Base-by-base conservation (phyloP, 768 basidiomycete species). In the Fistulinella prunicolor region DNA sequence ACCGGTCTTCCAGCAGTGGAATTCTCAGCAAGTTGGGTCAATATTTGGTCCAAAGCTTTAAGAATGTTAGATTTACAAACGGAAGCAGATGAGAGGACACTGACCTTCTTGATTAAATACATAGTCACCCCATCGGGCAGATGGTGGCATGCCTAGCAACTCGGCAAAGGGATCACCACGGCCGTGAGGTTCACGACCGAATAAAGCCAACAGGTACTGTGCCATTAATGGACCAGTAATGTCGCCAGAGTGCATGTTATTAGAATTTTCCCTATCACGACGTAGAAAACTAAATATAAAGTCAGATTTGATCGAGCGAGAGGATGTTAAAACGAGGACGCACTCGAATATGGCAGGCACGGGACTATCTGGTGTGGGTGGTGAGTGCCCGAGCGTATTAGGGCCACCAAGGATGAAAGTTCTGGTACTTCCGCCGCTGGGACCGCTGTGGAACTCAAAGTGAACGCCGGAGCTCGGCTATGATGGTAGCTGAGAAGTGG, bases 91-190 rank as follows among this genome's bases (percentile, higher is more conserved):
- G 34, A 37, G 9, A 24, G 6, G n/a, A n/a, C n/a, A 57, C 72
- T 46, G 46, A 84, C 93, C 89, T 78, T 92, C 89, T 68, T 95
- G 89, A 53, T 83, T 89, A 59, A 92, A 88, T 6, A 89, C 94
- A 70, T 95, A 96, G 64, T 96, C 94, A 3, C 94, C 94, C 79
- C 85, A 80, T 59, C 81, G 73, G 1, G 86, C 84, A 28, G 69
- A 69, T 46, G 76, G 73, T 4, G 77, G 71, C 23, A 62, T 63
- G 9, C 70, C 72, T 32, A 82, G 68, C 34, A 80, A 42, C 13
- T 73, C 73, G 22, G 67, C 47, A 45, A 78, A 60, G 10, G 75
- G 73, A 48, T 79, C 78, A 23, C 74, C 72, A 28, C 42, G 55
- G 12, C 52, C 58, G 19, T 44, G 61, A 44, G 36, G 56, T 24